Evolutionary conservation across 73 alveolate genomes (phyloP).

Genomic region (Uronychia binucleata): DNA sequence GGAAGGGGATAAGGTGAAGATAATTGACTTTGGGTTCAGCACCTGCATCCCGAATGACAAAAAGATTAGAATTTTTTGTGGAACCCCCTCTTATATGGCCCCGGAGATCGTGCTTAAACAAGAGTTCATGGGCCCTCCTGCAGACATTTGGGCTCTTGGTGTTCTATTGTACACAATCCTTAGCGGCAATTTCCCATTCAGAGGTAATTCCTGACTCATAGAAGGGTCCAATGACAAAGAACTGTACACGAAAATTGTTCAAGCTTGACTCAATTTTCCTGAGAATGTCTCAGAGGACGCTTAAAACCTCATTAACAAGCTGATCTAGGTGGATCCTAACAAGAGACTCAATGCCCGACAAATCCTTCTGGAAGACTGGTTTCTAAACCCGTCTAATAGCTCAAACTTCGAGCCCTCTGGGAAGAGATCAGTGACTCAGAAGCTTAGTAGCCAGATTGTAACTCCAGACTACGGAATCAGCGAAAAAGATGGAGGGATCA

Average conservation of each 20-base stretch:
- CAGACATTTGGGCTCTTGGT: conserved; percentile 86
- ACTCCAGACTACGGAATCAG: too few species aligned
- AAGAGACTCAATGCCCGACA: conserved; percentile 37
- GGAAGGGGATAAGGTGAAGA: conserved; percentile 58
- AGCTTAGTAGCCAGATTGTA: too few species aligned
- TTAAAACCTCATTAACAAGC: conserved; percentile 19
- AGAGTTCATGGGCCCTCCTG: conserved; percentile 81
- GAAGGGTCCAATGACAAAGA: conserved; percentile 76
- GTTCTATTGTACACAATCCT: conserved; percentile 63
- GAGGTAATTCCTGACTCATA: conserved; percentile 45
- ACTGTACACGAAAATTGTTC: conserved; percentile 71
- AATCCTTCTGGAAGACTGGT: conserved; percentile 50
- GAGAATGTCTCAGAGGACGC: conserved; percentile 64
- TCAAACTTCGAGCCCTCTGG: too few species aligned
- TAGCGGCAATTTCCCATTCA: conserved; percentile 75
- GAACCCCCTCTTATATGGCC: conserved; percentile 86
- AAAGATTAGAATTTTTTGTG: conserved; percentile 71
- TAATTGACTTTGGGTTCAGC: conserved; percentile 79
- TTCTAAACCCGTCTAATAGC: neutral
- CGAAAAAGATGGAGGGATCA: too few species aligned
- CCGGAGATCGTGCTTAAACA: conserved; percentile 76
- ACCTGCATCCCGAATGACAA: conserved; percentile 74
- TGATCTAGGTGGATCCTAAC: conserved; percentile 36
- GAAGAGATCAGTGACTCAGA: too few species aligned
- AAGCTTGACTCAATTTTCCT: conserved; percentile 78